phyloP scores from a whole-genome alignment of 1,284 basidiomycete genomes.

The Cutaneotrichosporon cyanovorans region DNA sequence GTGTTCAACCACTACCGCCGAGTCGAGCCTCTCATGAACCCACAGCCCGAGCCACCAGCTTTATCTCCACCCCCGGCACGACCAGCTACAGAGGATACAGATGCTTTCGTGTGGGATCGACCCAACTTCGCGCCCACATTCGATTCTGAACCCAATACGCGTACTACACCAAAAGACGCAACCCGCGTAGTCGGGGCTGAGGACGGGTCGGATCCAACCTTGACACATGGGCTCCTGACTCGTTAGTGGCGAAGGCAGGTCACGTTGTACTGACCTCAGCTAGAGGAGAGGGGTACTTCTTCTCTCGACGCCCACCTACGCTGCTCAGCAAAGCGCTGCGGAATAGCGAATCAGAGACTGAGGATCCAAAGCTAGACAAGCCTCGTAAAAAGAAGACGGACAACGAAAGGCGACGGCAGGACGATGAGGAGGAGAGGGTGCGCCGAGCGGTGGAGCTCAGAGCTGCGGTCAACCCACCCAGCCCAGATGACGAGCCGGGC shows the following conservation, averaged over 20 bases:
- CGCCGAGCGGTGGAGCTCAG: conserved; percentile 15
- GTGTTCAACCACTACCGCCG: conserved; percentile 91
- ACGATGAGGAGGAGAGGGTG: conserved; percentile 16
- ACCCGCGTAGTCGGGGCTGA: conserved; percentile 25
- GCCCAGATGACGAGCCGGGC: conserved; percentile 10
- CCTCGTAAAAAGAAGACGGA: conserved; percentile 4
- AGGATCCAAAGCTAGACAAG: conserved; percentile 1
- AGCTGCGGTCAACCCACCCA: conserved; percentile 6
- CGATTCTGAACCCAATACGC: conserved; percentile 22
- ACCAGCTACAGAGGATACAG: conserved; percentile 1
- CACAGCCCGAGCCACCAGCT: too few relatives aligned
- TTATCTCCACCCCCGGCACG: conserved; percentile 44
- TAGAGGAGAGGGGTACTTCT: conserved; percentile 40
- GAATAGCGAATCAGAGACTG: neutral
- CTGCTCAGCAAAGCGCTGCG: conserved; percentile 25
- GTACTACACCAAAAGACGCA: conserved; percentile 20
- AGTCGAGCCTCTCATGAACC: conserved; percentile 48
- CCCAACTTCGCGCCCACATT: conserved; percentile 7
- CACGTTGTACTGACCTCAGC: too few relatives aligned
- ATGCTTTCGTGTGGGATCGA: conserved; percentile 18
- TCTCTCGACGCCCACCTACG: conserved; percentile 45
- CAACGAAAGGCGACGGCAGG: neutral
- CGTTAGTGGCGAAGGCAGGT: too few relatives aligned
- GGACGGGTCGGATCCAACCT: conserved; percentile 32
- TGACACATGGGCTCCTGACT: conserved; percentile 30